Base-by-base conservation (phyloP, 257 asterid species). In the Ligustrum vulgare region DNA sequence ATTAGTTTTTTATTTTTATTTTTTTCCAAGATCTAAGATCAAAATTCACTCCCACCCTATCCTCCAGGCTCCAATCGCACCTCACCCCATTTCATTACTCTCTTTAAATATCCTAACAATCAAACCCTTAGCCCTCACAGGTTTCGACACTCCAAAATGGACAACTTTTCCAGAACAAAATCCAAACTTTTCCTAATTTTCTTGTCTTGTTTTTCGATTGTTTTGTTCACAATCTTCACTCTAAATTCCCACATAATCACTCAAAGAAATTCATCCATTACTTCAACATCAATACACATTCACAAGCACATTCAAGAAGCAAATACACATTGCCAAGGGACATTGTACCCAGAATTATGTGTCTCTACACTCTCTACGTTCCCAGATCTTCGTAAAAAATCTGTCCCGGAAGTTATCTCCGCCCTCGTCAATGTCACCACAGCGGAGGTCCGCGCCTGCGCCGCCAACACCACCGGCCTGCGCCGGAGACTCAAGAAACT, bases 281-380 rank as follows among this genome's bases (percentile, higher is more conserved):
- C 80, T 78, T 83, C 81, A 3, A 56, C 6, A 13, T 73, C 68
- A 2, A 82, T 89, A 31, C 94, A 89, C 66, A 77, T 81, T 7
- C 80, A 80, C 85, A 74, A 80, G 8, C 87, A 87, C 84, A 66
- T 85, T 73, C 90, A 94, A 58, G 7, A 81, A 0, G 92, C 96
- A 2, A 81, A 80, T 2, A 51, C 96, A 5, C 23, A 88, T 64
- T 95, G 99, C 86, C 81, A 80, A 9, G 98, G 78, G 75, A 87
- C 99, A 62, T 76, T 90, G 66, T 87, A 95, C 87, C 83, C 84
- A 2, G 90, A 89, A 10, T 96, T 87, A 31, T 95, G 99, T 81
- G 84, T 70, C 75, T 87, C 97, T 63, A 89, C 99, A 11, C 84
- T 95, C 47, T 77, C 85, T 43, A 35, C 82, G 25, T 16, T 91